Conservation (phyloP, 2,329 filamentous ascomycete genomes). For the Purpureocillium takamizusanense region DNA sequence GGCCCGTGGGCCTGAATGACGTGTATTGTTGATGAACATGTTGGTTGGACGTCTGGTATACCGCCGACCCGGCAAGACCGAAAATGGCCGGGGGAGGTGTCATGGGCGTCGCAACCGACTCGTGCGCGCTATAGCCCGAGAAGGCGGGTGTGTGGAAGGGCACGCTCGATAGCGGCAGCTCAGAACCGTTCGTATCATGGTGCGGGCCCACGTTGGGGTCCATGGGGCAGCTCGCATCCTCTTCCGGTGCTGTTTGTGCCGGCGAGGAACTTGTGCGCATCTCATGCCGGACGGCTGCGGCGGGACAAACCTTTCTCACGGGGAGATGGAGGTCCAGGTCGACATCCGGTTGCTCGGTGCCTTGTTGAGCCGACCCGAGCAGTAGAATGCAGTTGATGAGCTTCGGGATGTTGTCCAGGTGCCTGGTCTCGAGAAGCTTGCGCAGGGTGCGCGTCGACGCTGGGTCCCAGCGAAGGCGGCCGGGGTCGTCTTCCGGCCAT, state of each 20-base stretch:
- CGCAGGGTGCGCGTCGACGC: constrained; percentile 30
- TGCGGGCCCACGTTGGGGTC: background rate
- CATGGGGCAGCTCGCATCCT: background rate
- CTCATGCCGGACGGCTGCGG: constrained; percentile 3
- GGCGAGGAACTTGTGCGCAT: background rate
- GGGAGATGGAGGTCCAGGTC: constrained; percentile 5
- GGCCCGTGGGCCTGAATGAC: background rate
- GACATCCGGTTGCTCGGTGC: background rate
- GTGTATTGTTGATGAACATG: background rate
- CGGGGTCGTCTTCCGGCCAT: constrained; percentile 24
- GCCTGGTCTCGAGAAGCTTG: constrained; percentile 35
- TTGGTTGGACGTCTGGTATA: background rate
- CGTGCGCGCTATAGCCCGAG: background rate
- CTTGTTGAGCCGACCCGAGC: constrained; percentile 18
- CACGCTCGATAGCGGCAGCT: background rate
- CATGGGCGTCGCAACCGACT: background rate
- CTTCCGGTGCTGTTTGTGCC: too few species aligned
- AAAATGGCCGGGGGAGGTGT: background rate
- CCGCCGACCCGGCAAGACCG: background rate
- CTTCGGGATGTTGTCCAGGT: constrained; percentile 28
- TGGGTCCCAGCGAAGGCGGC: constrained; percentile 29
- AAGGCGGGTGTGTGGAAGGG: background rate
- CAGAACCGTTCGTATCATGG: background rate
- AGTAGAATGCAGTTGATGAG: constrained; percentile 29
- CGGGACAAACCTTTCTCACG: constrained; percentile 5